Conservation (phyloP, 352 stramenopile species). For the Pseudoperonospora humuli region DNA sequence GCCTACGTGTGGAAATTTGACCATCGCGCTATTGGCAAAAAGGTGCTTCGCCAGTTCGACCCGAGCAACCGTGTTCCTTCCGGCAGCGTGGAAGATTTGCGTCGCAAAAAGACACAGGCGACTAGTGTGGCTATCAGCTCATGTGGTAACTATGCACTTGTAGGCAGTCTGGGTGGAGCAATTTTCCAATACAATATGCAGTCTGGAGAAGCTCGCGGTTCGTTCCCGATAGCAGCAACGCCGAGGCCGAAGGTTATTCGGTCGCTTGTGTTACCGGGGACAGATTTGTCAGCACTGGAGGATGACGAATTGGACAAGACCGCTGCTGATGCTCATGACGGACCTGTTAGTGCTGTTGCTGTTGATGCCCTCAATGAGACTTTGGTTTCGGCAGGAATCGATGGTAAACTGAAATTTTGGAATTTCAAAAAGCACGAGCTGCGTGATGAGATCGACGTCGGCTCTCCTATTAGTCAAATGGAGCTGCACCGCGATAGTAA, state of each 20-base stretch:
- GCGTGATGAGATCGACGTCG: slow-evolving; percentile 60
- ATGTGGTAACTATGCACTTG: slow-evolving; percentile 93
- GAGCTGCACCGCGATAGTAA: slow-evolving; percentile 83
- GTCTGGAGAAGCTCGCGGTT: slow-evolving; percentile 86
- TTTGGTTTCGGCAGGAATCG: slow-evolving; percentile 78
- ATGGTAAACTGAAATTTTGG: slow-evolving; percentile 89
- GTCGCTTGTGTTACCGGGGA: slow-evolving; percentile 51
- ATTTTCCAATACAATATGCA: slow-evolving; percentile 96
- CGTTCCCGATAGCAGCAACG: slow-evolving; percentile 81
- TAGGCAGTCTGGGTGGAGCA: slow-evolving; percentile 86
- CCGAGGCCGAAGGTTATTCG: slow-evolving; percentile 57
- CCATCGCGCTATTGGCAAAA: slow-evolving; percentile 88
- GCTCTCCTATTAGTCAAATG: slow-evolving; percentile 70
- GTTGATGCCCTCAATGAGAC: slow-evolving; percentile 83
- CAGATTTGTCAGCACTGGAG: slow-evolving; percentile 19
- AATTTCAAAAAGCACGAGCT: slow-evolving; percentile 75
- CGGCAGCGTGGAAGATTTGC: slow-evolving; percentile 51
- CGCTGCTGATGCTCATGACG: slow-evolving; percentile 47
- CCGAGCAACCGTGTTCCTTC: slow-evolving; percentile 50
- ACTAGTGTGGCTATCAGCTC: slow-evolving; percentile 70
- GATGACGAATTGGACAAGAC: slow-evolving; percentile 29
- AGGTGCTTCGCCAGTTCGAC: slow-evolving; percentile 87
- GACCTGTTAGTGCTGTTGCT: slow-evolving; percentile 76
- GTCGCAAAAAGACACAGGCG: slow-evolving; percentile 57
- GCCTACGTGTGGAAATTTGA: slow-evolving; percentile 94